Base-by-base conservation (phyloP, 129 eudicot genomes). In the Lactuca saligna region DNA sequence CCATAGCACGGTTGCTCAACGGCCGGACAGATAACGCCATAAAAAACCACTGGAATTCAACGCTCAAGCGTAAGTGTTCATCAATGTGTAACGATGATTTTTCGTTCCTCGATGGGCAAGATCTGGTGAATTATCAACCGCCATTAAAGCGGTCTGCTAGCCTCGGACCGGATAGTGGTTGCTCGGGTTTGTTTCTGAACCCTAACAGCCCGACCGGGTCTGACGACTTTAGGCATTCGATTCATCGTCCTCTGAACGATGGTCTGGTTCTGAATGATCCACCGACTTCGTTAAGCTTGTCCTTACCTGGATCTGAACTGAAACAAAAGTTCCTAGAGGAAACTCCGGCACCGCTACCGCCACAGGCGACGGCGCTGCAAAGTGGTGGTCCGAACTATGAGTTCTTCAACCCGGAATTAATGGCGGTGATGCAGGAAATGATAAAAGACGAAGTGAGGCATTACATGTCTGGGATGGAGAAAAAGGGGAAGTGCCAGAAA, bases 1-100 rank as follows among this genome's bases (percentile, higher is more conserved):
- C 94, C 6, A 89, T 89, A 15, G 86, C 97, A 7, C 89, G 94
- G 2, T 15, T 89, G 68, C 79, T 89, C 5, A 75, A 76, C 38
- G 95, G 95, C 16, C 78, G 97, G 48, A 90, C 97, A 0, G 97
- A 90, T 65, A 90, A 90, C 83, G 97, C 97, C 35, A 82, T 90
- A 0, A 90, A 90, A 56, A 90, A 90, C 66, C 97, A 90, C 41
- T 90, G 97, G 97, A 90, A 90, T 77, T 84, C 90, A 0, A 86
- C 95, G 2, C 80, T 90, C 0, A 86, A 87, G 46, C 80, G 97
- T 4, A 84, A 82, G 77, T 82, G 86, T 32, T 68, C 81, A 13
- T 86, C 97, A 7, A 87, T 90, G 91, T 79, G 75, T 3, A 75
- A 61, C 58, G 85, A 71, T 17, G 85, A 86, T 34, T 81, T 72